Conservation (phyloP, 305 asterid species). For the Fraxinus xanthoxyloides region DNA sequence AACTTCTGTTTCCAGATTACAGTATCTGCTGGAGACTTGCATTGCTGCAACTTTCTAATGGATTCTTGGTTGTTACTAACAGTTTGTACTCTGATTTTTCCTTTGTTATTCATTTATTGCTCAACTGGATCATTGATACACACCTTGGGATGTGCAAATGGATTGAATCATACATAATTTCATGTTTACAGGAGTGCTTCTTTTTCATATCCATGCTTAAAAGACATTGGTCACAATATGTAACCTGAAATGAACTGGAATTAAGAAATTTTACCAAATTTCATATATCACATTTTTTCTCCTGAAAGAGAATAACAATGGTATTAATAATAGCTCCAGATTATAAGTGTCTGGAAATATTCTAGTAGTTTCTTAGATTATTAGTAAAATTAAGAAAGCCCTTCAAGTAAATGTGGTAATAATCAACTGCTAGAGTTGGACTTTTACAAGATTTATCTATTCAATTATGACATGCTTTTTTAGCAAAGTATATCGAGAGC, state of each 20-base stretch:
- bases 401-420: neutral
- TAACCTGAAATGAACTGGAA: neutral
- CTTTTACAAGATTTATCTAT: neutral
- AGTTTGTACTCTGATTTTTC: too few species aligned
- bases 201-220: neutral
- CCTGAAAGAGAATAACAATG: neutral
- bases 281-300: neutral
- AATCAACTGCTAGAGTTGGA: neutral
- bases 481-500: neutral
- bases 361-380: neutral
- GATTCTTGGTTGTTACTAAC: neutral
- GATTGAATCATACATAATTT: neutral
- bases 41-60: neutral
- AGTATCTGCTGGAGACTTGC: neutral
- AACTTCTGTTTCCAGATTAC: neutral
- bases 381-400: neutral
- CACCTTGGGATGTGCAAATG: neutral
- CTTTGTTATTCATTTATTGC: too few species aligned
- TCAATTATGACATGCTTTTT: neutral
- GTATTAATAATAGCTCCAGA: neutral
- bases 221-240: neutral
- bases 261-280: neutral
- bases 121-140: neutral
- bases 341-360: neutral
- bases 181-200: neutral